Evolutionary conservation across 202 grass and related monocot species (phyloP).

Genomic region (Brachypodium distachyon): DNA sequence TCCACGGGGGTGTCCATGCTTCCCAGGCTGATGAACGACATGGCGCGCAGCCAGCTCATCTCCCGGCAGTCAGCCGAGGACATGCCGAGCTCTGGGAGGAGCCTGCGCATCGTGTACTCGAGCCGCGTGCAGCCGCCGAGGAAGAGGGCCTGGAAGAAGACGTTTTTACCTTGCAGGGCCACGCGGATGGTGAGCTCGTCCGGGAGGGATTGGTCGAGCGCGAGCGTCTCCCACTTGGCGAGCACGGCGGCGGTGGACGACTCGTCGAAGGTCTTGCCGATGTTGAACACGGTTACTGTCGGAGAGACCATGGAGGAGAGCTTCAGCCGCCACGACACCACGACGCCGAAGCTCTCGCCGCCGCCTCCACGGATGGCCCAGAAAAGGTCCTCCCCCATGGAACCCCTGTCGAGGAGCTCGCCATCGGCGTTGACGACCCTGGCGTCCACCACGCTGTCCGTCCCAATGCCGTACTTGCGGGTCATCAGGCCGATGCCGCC

Average conservation of each 20-base stretch:
- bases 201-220: conserved; percentile 1
- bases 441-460: conserved; percentile 40
- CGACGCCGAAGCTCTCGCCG: conserved; percentile 44
- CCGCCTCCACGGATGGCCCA: conserved; percentile 50
- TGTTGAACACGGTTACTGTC: conserved; percentile 19
- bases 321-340: conserved; percentile 30
- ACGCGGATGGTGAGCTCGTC: conserved; percentile 18
- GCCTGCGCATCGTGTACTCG: neutral
- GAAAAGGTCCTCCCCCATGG: conserved; percentile 53
- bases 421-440: conserved; percentile 28
- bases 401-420: neutral
- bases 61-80: conserved; percentile 23
- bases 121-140: conserved; percentile 26
- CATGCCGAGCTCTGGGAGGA: conserved; percentile 34
- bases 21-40: conserved; percentile 11
- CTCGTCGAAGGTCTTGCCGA: neutral
- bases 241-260: neutral
- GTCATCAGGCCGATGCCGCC: conserved; percentile 29
- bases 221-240: conserved; percentile 24
- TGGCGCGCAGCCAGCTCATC: conserved; percentile 37
- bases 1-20: neutral
- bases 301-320: conserved; percentile 10
- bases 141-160: conserved; percentile 34
- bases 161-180: neutral
- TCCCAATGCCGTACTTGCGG: conserved; percentile 29